Percentiles rank a stretch among this genome's conserved stretches.
Conservation (phyloP, 2,329 filamentous ascomycete genomes). For the Cryphonectria carpinicola region DNA sequence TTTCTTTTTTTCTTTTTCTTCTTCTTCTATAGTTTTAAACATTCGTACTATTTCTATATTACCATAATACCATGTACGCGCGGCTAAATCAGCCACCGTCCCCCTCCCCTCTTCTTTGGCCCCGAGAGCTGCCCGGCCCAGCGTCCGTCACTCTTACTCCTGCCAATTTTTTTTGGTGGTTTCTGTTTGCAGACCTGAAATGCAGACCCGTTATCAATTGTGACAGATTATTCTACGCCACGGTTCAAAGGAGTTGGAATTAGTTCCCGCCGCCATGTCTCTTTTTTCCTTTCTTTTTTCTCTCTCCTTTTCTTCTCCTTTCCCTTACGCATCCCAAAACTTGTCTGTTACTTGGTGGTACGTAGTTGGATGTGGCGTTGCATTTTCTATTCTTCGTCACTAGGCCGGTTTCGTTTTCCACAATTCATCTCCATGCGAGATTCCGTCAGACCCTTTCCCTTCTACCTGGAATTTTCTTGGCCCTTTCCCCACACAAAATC, state of each 20-base stretch:
- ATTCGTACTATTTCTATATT: neutral
- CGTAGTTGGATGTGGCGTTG: neutral
- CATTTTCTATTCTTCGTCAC: neutral
- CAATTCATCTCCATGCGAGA: slow-evolving; percentile 19
- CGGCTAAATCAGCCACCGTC: neutral
- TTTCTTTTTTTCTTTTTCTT: neutral
- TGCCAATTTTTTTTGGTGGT: neutral
- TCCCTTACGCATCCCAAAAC: neutral
- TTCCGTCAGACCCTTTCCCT: slow-evolving; percentile 1
- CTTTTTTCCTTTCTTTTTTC: neutral
- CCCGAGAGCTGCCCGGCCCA: neutral
- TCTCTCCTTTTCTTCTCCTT: neutral
- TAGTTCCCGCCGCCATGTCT: neutral
- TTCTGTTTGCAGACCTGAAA: neutral
- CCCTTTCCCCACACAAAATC: neutral
- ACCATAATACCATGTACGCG: neutral
- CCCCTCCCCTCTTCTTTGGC: neutral
- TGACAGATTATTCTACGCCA: neutral
- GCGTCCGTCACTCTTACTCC: neutral
- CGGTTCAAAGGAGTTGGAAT: neutral
- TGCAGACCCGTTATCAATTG: neutral
- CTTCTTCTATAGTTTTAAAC: neutral
- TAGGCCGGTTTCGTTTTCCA: slow-evolving; percentile 6
- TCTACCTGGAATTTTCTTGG: neutral
- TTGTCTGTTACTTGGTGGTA: neutral